These are phyloP conservation scores for Boletus reticuloceps DNA, from an alignment of 768 basidiomycete species.

Conservation along the genomic window DNA sequence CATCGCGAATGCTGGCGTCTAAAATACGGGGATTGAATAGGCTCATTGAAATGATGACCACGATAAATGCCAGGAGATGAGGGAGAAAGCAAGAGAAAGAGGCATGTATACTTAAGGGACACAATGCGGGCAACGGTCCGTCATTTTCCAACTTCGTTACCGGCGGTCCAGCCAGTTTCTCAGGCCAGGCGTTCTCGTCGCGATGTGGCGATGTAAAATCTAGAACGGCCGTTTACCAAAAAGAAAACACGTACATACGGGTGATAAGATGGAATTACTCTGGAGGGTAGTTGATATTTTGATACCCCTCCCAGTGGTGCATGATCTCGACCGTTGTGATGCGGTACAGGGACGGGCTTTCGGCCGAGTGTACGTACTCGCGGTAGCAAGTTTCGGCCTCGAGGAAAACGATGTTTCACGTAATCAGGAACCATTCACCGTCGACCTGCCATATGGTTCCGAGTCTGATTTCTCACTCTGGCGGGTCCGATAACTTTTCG, in stretches of 20 bases:
- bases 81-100: neutral
- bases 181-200: conserved; percentile 8
- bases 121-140: conserved; percentile 17
- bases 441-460: too few species aligned
- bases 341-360: too few species aligned
- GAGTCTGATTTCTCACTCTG: too few species aligned
- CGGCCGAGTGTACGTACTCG: too few species aligned
- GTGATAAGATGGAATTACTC: too few species aligned
- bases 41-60: conserved; percentile 39
- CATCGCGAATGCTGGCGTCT: conserved; percentile 73
- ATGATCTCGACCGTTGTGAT: too few species aligned
- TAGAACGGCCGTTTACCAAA: neutral
- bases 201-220: neutral
- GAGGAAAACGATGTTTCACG: too few species aligned
- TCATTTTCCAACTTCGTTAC: conserved; percentile 7
- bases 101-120: conserved; percentile 2
- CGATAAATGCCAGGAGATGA: neutral
- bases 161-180: conserved; percentile 7
- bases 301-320: too few species aligned
- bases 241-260: neutral
- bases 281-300: too few species aligned
- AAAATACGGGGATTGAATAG: conserved; percentile 76
- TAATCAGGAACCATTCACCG: too few species aligned
- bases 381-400: too few species aligned
- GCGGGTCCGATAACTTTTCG: too few species aligned